Percentiles rank a stretch among this genome's conserved stretches.
Evolutionary conservation across 225 moss, liverwort and hornwort genomes (phyloP).

Genomic region (Pleurozium schreberi): DNA sequence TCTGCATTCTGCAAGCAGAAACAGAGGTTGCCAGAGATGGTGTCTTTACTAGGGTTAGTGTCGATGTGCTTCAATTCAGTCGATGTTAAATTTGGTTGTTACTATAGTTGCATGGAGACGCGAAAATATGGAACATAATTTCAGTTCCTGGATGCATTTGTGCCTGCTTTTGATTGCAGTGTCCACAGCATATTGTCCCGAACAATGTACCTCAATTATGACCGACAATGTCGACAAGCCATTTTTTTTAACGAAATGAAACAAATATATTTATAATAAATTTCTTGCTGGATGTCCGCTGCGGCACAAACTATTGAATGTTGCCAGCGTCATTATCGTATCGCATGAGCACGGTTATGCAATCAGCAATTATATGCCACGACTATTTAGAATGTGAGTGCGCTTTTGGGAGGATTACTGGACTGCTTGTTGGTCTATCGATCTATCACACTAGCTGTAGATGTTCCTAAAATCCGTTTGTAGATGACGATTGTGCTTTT

Average conservation of each 20-base stretch:
- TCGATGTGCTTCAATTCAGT: background rate
- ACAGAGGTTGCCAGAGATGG: slow-evolving; percentile 35
- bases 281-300: background rate
- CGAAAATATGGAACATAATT: background rate
- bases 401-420: background rate
- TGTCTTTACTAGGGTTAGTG: background rate
- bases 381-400: background rate
- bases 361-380: background rate
- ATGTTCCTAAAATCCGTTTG: background rate
- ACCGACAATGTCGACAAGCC: background rate
- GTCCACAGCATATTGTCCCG: background rate
- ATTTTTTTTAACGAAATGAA: background rate
- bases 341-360: background rate
- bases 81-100: background rate
- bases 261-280: background rate
- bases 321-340: background rate
- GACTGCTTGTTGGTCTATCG: background rate
- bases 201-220: background rate
- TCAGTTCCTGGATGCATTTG: background rate
- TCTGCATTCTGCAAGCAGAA: background rate
- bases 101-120: background rate
- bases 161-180: background rate
- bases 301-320: background rate
- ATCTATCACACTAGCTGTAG: background rate
- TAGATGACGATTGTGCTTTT: background rate